phyloP scores from a whole-genome alignment of 2,329 filamentous ascomycete species.

The Fusarium sp. region DNA sequence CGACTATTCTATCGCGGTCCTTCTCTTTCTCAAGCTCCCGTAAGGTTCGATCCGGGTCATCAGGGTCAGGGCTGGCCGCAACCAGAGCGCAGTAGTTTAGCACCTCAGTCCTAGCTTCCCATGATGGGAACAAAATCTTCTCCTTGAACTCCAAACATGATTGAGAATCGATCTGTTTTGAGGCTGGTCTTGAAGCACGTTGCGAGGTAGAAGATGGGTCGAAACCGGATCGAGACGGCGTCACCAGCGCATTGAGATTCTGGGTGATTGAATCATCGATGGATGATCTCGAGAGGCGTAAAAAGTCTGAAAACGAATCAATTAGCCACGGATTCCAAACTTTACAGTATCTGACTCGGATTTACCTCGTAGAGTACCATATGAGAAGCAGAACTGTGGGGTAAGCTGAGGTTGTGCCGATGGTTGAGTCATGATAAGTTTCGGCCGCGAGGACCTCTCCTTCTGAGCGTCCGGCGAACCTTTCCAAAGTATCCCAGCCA shows the following conservation, averaged over 20 bases:
- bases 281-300: conserved; percentile 84
- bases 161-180: conserved; percentile 68
- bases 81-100: conserved; percentile 91
- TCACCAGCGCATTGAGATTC: conserved; percentile 89
- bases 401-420: conserved; percentile 68
- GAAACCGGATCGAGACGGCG: conserved; percentile 79
- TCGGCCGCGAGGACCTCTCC: conserved; percentile 48
- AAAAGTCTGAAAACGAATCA: conserved; percentile 76
- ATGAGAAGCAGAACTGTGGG: conserved; percentile 84
- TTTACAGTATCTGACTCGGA: neutral
- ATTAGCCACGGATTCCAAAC: conserved; percentile 3
- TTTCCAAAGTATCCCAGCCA: conserved; percentile 67
- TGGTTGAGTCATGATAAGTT: conserved; percentile 62
- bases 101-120: conserved; percentile 86
- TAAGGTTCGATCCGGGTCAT: conserved; percentile 82
- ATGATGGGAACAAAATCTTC: conserved; percentile 85
- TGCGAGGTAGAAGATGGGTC: conserved; percentile 82
- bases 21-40: conserved; percentile 78
- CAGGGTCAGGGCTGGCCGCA: conserved; percentile 86
- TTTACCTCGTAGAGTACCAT: conserved; percentile 75
- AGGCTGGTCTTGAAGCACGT: conserved; percentile 65
- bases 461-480: conserved; percentile 57
- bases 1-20: conserved; percentile 79
- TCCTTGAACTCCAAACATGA: conserved; percentile 82
- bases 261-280: conserved; percentile 96